A percentile compares a stretch with the other conserved stretches of the same genome.
Conservation (phyloP, 805 yeast species). For the Myxozyma kluyveri region DNA sequence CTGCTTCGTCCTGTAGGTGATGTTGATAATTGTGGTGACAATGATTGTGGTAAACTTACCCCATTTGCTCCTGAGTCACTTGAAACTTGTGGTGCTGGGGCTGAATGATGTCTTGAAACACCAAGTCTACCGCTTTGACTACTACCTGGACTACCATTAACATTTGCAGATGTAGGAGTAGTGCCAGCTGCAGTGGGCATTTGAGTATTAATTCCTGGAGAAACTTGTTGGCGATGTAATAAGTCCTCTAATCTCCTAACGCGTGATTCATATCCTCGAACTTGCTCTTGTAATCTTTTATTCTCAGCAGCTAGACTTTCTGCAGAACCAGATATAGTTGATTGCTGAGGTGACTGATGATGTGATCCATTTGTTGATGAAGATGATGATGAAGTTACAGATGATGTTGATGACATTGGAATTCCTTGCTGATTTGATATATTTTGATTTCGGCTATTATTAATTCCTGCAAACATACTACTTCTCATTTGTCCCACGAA, state of each 20-base stretch:
- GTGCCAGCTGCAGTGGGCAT: not conserved
- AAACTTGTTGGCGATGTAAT: conserved; percentile 60
- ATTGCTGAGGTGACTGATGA: not conserved
- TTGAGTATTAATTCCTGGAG: not conserved
- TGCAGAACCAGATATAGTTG: not conserved
- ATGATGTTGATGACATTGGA: conserved; percentile 2
- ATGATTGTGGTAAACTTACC: no score
- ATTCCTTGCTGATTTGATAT: conserved; percentile 2
- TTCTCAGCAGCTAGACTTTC: conserved; percentile 6
- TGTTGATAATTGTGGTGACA: not conserved
- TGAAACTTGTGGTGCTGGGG: not conserved
- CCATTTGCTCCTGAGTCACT: no score
- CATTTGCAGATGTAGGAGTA: not conserved
- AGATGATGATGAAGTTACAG: not conserved
- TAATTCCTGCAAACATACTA: conserved; percentile 12
- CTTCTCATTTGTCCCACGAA: conserved; percentile 15
- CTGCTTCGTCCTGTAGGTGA: no score
- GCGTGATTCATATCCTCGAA: conserved; percentile 65
- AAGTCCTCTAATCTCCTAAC: conserved; percentile 75
- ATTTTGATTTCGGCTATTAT: conserved; percentile 1
- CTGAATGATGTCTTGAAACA: not conserved
- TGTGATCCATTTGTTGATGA: not conserved
- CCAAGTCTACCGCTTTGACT: not conserved
- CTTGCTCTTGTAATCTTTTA: conserved; percentile 39
- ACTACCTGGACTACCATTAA: not conserved